Evolutionary conservation across 768 basidiomycete species (phyloP).

Genomic region (Rubroboletus satanas): DNA sequence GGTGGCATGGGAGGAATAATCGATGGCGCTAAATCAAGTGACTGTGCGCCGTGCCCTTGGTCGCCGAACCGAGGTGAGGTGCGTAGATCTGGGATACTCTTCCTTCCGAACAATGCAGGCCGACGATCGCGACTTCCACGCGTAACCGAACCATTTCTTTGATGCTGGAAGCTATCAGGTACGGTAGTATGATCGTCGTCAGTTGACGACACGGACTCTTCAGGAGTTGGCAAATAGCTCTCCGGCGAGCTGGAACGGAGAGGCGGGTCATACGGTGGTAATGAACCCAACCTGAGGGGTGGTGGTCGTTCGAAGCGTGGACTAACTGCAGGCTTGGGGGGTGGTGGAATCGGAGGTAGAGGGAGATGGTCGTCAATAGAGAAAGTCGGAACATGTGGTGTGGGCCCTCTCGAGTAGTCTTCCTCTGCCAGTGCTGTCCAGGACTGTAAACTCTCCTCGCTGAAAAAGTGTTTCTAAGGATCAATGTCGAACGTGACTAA

Average conservation of each 20-base stretch:
- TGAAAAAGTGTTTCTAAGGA: slow-evolving; percentile 16
- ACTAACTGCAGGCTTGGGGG: slow-evolving; percentile 26
- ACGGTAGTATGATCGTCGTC: slow-evolving; percentile 40
- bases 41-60: slow-evolving; percentile 20
- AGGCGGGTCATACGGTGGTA: slow-evolving; percentile 39
- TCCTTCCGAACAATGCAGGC: slow-evolving; percentile 53
- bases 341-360: slow-evolving; percentile 29
- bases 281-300: slow-evolving; percentile 45
- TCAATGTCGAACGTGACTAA: not conserved
- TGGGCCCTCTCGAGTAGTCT: slow-evolving; percentile 36
- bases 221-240: slow-evolving; percentile 53
- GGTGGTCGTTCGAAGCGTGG: slow-evolving; percentile 41
- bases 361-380: slow-evolving; percentile 59
- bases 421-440: slow-evolving; percentile 43
- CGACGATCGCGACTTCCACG: slow-evolving; percentile 36
- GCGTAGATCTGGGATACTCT: slow-evolving; percentile 84
- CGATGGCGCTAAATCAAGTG: slow-evolving; percentile 23
- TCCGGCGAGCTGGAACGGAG: slow-evolving; percentile 53
- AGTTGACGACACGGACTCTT: slow-evolving; percentile 49
- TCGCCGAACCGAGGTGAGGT: slow-evolving; percentile 41
- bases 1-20: slow-evolving; percentile 5
- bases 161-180: slow-evolving; percentile 35
- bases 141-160: slow-evolving; percentile 50
- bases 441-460: slow-evolving; percentile 40
- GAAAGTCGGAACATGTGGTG: slow-evolving; percentile 55